Base-by-base conservation (phyloP, 1,284 basidiomycete genomes). In the Ustilago nuda region DNA sequence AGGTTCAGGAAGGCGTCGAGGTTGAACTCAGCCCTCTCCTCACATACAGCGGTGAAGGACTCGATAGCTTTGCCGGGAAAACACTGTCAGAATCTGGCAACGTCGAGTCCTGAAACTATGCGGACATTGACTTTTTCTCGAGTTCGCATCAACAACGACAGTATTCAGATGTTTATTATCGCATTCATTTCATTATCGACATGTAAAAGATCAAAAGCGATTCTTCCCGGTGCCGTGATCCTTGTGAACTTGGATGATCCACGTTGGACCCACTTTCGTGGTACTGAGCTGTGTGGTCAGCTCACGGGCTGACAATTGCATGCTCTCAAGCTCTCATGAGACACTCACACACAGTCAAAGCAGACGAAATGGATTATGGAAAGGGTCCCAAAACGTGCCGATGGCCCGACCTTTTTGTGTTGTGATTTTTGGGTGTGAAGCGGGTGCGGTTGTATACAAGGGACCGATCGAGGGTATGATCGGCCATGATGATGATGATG, bases 1-100 rank as follows among this genome's bases (percentile, higher is more conserved):
- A 83, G 35, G 87, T 98, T 33, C 85, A 83, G 33, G 89, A 91
- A 2, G 90, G 88, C 33, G 90, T 92, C 15, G 93, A 96, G 86
- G 92, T 98, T 68, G 95, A 99, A 87, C 87, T 98, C 62, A 93
- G 92, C n/a, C 94, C 96, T 8, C 87, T 92, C 9, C 90, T 94
- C 60, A 92, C 91, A 77, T 98, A 98, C 80, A 92, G 92, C 9
- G 97, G 97, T 36, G 97, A 99, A 86, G 95, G 94, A 0, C 88
- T 99, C 65, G 92, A 93, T 81, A 87, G 86, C 59, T 89, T 94
- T 68, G 91, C 91, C 83, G 95, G 94, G 48, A 92, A 92, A 88
- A 90, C 87, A 33, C 92, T 94, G 85, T 59, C 81, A 32, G 89
- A 71, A 41, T 78, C 72, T n/a, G 65, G 62, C 30, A 80, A 77